These are phyloP conservation scores for Hypomyces perniciosus DNA, from an alignment of 2,329 filamentous ascomycete species.

Conservation along the genomic window DNA sequence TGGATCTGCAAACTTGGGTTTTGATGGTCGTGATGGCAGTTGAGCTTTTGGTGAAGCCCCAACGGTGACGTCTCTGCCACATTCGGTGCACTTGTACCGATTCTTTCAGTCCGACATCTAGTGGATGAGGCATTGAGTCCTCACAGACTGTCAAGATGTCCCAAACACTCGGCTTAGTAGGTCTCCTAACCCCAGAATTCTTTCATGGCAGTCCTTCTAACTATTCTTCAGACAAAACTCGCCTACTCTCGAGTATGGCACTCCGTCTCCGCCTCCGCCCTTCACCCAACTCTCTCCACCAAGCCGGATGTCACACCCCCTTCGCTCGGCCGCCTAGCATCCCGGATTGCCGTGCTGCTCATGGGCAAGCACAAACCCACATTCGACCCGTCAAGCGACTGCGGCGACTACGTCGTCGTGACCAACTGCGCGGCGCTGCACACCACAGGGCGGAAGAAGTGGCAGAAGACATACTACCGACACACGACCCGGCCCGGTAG, in stretches of 20 bases:
- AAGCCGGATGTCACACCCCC: slow-evolving; percentile 57
- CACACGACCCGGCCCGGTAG: slow-evolving; percentile 88
- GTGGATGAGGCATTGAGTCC: background rate
- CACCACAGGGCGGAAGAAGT: slow-evolving; percentile 85
- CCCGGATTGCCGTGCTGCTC: slow-evolving; percentile 75
- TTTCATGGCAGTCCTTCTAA: background rate
- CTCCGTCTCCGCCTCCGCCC: slow-evolving; percentile 65
- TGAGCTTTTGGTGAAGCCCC: slow-evolving; percentile 1
- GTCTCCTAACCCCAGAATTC: background rate
- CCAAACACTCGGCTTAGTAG: slow-evolving; percentile 12
- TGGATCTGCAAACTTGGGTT: slow-evolving; percentile 5
- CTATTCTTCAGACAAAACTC: slow-evolving; percentile 68
- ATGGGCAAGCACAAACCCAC: slow-evolving; percentile 99
- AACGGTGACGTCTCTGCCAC: slow-evolving; percentile 1
- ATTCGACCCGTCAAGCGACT: slow-evolving; percentile 95
- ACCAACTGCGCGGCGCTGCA: slow-evolving; percentile 82
- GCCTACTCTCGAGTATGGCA: slow-evolving; percentile 98
- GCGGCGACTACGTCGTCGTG: slow-evolving; percentile 97
- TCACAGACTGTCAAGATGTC: slow-evolving; percentile 3
- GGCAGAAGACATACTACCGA: slow-evolving; percentile 92
- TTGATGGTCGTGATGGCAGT: slow-evolving; percentile 3
- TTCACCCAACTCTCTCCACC: slow-evolving; percentile 55
- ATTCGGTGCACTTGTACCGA: background rate
- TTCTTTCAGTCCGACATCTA: background rate
- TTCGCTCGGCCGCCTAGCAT: slow-evolving; percentile 84